Evolutionary conservation across 2,329 filamentous ascomycete species (phyloP).

Genomic region (Aspergillus costaricaensis): DNA sequence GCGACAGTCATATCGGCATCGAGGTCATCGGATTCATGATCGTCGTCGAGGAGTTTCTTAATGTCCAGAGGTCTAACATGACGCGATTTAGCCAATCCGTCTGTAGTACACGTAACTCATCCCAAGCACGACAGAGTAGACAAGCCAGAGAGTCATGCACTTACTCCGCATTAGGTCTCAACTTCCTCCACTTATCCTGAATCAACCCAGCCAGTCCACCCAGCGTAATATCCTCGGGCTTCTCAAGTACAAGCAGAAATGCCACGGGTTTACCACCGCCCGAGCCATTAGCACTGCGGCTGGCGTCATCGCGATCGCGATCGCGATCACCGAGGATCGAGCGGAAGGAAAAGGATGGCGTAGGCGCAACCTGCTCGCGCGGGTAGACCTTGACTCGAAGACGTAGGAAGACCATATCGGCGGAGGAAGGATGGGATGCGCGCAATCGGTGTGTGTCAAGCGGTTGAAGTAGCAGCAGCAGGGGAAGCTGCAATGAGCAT

Average conservation of each 20-base stretch:
- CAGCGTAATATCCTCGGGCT: conserved; percentile 36
- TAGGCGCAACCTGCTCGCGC: conserved; percentile 25
- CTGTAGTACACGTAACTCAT: conserved; percentile 9
- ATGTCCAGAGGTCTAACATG: conserved; percentile 37
- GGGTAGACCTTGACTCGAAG: conserved; percentile 39
- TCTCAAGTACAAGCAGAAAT: conserved; percentile 35
- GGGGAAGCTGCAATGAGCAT: not conserved
- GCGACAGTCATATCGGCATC: conserved; percentile 37
- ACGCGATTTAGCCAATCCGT: no score
- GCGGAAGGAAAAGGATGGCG: conserved; percentile 16
- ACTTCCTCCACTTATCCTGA: conserved; percentile 34
- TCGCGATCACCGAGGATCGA: conserved; percentile 17
- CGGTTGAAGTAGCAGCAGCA: not conserved
- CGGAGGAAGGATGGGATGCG: not conserved
- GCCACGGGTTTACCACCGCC: conserved; percentile 23
- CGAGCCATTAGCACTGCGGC: conserved; percentile 9
- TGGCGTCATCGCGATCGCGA: conserved; percentile 18
- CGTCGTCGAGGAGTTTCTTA: conserved; percentile 41
- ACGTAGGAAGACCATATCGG: conserved; percentile 40
- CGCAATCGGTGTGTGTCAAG: not conserved
- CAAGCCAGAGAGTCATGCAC: conserved; percentile 16
- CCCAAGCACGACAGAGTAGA: not conserved
- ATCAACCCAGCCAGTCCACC: conserved; percentile 35
- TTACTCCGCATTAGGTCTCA: conserved; percentile 37
- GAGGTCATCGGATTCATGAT: conserved; percentile 35